Evolutionary conservation across 805 yeast species (phyloP).

Genomic region (Saturnispora sanitii): DNA sequence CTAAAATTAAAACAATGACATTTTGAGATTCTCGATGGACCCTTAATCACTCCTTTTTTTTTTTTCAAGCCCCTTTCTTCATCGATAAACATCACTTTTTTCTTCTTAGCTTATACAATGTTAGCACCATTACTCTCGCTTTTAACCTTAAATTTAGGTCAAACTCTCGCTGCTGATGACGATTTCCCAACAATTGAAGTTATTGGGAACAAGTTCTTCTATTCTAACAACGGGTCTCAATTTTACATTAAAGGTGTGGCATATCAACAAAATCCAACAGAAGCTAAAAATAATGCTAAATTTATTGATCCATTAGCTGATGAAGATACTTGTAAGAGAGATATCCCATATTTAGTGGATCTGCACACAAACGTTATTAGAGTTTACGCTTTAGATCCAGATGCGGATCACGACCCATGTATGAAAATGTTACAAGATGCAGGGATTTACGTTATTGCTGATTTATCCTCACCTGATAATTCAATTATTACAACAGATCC

Average conservation of each 20-base stretch:
- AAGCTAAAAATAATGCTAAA: constrained; percentile 27
- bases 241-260: constrained; percentile 85
- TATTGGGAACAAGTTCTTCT: constrained; percentile 68
- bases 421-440: constrained; percentile 68
- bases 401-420: constrained; percentile 62
- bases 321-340: constrained; percentile 60
- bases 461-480: constrained; percentile 73
- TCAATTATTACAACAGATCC: constrained; percentile 77
- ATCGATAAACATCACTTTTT: background rate
- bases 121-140: background rate
- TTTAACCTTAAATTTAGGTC: background rate
- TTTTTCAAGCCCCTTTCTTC: background rate
- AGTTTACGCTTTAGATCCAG: constrained; percentile 77
- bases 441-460: constrained; percentile 87
- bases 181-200: constrained; percentile 46
- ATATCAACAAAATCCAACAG: constrained; percentile 63
- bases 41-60: background rate
- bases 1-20: background rate
- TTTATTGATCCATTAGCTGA: constrained; percentile 75
- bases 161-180: constrained; percentile 16
- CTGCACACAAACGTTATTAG: constrained; percentile 71
- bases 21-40: background rate
- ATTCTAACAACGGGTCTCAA: constrained; percentile 62
- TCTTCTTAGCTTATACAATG: background rate
- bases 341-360: constrained; percentile 62